Evolutionary conservation across 208 protist genomes (phyloP), one percentile per base, ranked within the genome.

Genomic region (Leishmania braziliensis): DNA sequence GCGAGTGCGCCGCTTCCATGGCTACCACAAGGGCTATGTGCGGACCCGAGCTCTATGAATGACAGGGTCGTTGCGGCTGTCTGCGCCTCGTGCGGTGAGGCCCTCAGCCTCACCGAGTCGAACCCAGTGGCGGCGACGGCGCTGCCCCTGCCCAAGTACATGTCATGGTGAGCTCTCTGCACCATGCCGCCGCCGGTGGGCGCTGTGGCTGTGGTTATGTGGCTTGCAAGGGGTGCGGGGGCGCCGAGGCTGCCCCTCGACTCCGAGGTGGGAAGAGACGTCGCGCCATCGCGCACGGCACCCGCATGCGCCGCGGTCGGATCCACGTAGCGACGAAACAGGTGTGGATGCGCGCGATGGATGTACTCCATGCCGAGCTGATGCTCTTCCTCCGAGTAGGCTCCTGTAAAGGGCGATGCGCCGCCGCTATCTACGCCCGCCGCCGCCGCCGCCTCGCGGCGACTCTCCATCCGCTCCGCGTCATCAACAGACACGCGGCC

Each of bases 321-420:
- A n/a, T 53, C 18, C 18, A 83, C 70, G 75, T 86, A 87, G 58
- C 71, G 72, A 8, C 93, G 91, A 72, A 95, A 97, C 26, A 97
- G 88, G 80, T 95, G 88, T 63, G 89, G 91, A 74, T 97, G 94
- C 0, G 89, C 89, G 20, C 87, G 89, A 0, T 78, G 83, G 75
- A 97, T 95, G 87, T 90, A 88, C 6, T 79, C 83, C 20, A 95
- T 88, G 43, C 94, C 94, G 23, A 92, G 58, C 53, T 85, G 74
- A 76, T 97, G 94, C 81, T 97, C 92, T 51, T 89, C 89, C 33
- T 84, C 85, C 2, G 90, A 88, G 87, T 95, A 96, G 3, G 87
- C 80, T 29, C 62, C 69, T 10, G 81, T 50, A 29, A 65, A 29
- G 26, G 29, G 20, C 33, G 76, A 43, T 14, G 74, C 36, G 18